phyloP scores from a whole-genome alignment of 2,329 filamentous ascomycete species.

The Cladosporium sp. region DNA sequence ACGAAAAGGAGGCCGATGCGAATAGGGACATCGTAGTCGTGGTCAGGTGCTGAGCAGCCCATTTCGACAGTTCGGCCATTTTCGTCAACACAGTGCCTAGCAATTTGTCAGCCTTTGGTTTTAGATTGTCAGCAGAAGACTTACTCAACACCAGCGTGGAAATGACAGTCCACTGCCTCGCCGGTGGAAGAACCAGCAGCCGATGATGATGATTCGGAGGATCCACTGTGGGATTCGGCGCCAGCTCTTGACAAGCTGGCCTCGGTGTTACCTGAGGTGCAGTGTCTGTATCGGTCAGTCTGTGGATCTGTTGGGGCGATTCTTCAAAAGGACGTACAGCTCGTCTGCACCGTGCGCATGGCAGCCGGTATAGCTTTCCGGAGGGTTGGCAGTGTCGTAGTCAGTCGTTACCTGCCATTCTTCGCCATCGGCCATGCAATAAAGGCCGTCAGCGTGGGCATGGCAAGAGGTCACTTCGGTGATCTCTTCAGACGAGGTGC shows the following conservation, averaged over 20 bases:
- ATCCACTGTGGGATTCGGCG: constrained; percentile 45
- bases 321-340: constrained; percentile 40
- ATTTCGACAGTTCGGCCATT: constrained; percentile 31
- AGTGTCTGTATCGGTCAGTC: constrained; percentile 27
- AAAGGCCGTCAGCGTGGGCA: constrained; percentile 20
- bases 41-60: constrained; percentile 43
- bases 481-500: constrained; percentile 8
- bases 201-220: constrained; percentile 51
- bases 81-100: constrained; percentile 51
- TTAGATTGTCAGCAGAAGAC: constrained; percentile 24
- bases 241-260: constrained; percentile 45
- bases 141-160: constrained; percentile 69
- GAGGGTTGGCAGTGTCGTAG: constrained; percentile 50
- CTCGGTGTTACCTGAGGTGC: constrained; percentile 8
- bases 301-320: background rate
- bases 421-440: constrained; percentile 36
- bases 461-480: constrained; percentile 20
- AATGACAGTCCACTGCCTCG: constrained; percentile 54
- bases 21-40: constrained; percentile 62
- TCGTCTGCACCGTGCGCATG: constrained; percentile 52
- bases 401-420: constrained; percentile 20
- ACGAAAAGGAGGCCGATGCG: constrained; percentile 68
- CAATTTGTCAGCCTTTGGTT: constrained; percentile 25
- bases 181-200: background rate
- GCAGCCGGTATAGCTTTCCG: constrained; percentile 58